phyloP scores from a whole-genome alignment of 2,329 filamentous ascomycete genomes.

The Huntiella omanensis region DNA sequence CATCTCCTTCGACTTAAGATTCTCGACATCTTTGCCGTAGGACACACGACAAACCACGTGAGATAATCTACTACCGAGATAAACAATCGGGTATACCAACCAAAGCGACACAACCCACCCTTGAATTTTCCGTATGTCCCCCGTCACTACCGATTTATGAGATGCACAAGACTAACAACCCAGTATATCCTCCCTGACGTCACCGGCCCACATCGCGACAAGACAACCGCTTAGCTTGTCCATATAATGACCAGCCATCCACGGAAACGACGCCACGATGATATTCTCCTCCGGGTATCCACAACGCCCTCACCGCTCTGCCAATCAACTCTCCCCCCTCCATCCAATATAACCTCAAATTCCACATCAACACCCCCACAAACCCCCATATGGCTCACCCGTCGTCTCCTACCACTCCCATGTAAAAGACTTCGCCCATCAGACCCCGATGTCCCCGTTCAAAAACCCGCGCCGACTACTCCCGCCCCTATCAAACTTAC shows the following conservation, averaged over 20 bases:
- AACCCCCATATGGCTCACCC: constrained; percentile 1
- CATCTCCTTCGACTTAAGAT: no score
- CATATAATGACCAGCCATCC: not conserved
- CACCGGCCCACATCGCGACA: no score
- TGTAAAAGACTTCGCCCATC: not conserved
- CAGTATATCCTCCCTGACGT: no score
- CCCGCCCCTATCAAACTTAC: constrained; percentile 18
- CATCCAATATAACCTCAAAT: not conserved
- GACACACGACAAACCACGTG: no score
- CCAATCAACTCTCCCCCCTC: not conserved
- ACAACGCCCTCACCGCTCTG: not conserved
- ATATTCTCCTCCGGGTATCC: constrained; percentile 1
- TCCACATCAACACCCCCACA: not conserved
- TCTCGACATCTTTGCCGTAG: no score
- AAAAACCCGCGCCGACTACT: constrained; percentile 2
- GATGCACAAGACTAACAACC: no score
- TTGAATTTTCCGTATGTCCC: no score
- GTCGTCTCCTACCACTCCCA: constrained; percentile 3
- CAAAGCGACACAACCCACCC: no score
- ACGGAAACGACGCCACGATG: constrained; percentile 9
- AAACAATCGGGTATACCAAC: no score
- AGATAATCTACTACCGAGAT: no score
- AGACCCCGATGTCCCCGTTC: not conserved
- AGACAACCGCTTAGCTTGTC: no score
- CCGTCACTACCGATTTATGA: no score